phyloP scores from a whole-genome alignment of 768 basidiomycete species.

The Rhodotorula paludigena region DNA sequence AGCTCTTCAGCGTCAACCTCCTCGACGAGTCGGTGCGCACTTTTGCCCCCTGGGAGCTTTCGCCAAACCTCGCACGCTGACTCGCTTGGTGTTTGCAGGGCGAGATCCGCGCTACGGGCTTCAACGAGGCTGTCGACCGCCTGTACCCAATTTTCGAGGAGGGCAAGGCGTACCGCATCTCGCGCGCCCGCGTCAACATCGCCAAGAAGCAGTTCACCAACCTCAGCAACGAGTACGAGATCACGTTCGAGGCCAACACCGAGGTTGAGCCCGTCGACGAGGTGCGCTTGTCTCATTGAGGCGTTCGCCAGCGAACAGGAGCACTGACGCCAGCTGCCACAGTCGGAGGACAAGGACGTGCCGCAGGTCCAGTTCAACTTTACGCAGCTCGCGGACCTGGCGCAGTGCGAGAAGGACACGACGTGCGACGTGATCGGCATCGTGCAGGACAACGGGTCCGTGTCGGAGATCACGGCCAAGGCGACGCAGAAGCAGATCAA shows the following conservation, averaged over 20 bases:
- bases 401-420: conserved; percentile 67
- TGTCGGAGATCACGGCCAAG: conserved; percentile 70
- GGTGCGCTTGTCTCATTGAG: background rate
- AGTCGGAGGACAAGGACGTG: conserved; percentile 60
- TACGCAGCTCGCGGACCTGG: conserved; percentile 60
- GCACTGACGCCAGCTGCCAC: conserved; percentile 50
- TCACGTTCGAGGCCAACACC: conserved; percentile 74
- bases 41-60: background rate
- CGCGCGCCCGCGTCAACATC: conserved; percentile 83
- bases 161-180: conserved; percentile 85
- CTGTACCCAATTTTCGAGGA: conserved; percentile 81
- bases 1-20: conserved; percentile 83
- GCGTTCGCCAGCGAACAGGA: too few relatives aligned
- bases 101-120: conserved; percentile 78
- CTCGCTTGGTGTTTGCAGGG: conserved; percentile 46
- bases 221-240: conserved; percentile 85
- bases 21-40: conserved; percentile 79
- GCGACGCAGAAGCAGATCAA: conserved; percentile 69
- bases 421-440: conserved; percentile 77
- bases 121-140: conserved; percentile 77
- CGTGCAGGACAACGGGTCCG: conserved; percentile 68
- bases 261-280: conserved; percentile 69
- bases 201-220: conserved; percentile 96
- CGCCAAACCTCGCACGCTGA: background rate
- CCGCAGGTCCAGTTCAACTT: conserved; percentile 84